These are phyloP conservation scores for Tremellales sp. DNA, from an alignment of 1,284 basidiomycete genomes.

Conservation along the genomic window DNA sequence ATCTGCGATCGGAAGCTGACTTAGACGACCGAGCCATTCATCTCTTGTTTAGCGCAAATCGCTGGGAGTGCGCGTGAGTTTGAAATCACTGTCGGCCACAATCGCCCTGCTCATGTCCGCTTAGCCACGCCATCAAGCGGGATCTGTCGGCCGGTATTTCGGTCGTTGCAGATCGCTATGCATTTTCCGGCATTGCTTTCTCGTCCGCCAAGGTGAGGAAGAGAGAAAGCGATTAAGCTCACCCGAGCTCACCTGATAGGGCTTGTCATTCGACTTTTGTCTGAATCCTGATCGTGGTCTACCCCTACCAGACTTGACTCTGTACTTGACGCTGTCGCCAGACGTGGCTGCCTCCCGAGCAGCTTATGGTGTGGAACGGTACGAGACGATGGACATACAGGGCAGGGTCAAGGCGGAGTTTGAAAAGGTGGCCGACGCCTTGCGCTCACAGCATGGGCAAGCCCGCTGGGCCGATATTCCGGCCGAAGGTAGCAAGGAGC, in stretches of 20 bases:
- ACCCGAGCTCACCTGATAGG: slow-evolving; percentile 34
- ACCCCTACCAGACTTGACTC: slow-evolving; percentile 79
- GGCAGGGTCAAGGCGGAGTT: slow-evolving; percentile 64
- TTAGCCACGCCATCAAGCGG: slow-evolving; percentile 63
- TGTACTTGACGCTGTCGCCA: slow-evolving; percentile 82
- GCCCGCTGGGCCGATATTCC: slow-evolving; percentile 62
- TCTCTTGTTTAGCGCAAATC: slow-evolving; percentile 91
- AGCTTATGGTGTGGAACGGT: slow-evolving; percentile 86
- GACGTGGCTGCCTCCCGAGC: slow-evolving; percentile 67
- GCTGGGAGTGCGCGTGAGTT: slow-evolving; percentile 90
- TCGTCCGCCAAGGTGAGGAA: slow-evolving; percentile 69
- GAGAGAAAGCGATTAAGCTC: neutral
- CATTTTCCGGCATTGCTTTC: slow-evolving; percentile 95
- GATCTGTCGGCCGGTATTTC: slow-evolving; percentile 64
- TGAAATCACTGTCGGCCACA: neutral
- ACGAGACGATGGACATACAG: slow-evolving; percentile 77
- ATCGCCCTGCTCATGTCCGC: neutral
- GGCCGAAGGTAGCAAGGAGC: slow-evolving; percentile 58
- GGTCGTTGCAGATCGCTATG: slow-evolving; percentile 89
- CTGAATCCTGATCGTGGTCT: slow-evolving; percentile 76
- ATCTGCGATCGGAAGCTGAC: slow-evolving; percentile 76
- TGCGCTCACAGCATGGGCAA: slow-evolving; percentile 29
- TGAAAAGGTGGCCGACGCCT: slow-evolving; percentile 56
- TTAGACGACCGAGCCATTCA: slow-evolving; percentile 90
- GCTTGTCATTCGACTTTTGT: slow-evolving; percentile 69